These are phyloP conservation scores for Dactylellina leptospora DNA, from an alignment of 2,329 filamentous ascomycete species.

Conservation along the genomic window DNA sequence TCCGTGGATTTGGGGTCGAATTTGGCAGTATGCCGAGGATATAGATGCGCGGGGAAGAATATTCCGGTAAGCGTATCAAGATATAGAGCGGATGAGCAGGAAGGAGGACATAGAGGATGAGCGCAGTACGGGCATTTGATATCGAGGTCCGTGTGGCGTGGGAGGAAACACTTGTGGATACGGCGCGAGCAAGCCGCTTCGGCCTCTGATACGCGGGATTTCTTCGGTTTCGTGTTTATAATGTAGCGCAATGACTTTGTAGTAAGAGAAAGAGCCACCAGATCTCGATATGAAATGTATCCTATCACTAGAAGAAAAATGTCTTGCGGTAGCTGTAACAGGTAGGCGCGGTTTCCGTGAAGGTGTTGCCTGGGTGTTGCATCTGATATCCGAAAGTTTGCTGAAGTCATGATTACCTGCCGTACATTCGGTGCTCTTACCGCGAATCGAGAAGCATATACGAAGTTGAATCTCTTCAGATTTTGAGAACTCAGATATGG, in stretches of 20 bases:
- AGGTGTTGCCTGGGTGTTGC: no score
- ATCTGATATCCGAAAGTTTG: no score
- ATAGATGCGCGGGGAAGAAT: conserved; percentile 24
- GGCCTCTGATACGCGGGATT: background rate
- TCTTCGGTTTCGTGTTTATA: background rate
- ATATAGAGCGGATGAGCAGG: conserved; percentile 17
- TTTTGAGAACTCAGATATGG: no score
- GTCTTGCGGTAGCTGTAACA: conserved; percentile 15
- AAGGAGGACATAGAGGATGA: conserved; percentile 23
- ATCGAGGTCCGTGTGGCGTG: background rate
- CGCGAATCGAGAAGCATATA: no score
- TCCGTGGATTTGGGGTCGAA: no score
- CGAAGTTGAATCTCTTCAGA: no score
- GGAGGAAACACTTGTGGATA: conserved; percentile 14
- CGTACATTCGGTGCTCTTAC: no score
- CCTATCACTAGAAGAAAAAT: conserved; percentile 14
- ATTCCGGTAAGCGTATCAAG: conserved; percentile 9
- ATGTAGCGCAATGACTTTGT: conserved; percentile 13
- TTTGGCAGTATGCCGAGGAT: no score
- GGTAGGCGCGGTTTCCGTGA: no score
- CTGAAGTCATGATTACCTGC: no score
- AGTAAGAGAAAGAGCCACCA: conserved; percentile 11
- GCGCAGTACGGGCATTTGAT: conserved; percentile 23
- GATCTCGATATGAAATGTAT: conserved; percentile 18
- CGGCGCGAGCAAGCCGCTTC: conserved; percentile 4